Percentiles rank a stretch among this genome's conserved stretches.
phyloP scores from a whole-genome alignment of 176 grass and related monocot species.

The Hordeum vulgare region MorexV3_pseudomolecules_assembly NC_058523.1:5994843-5995342 shows the following conservation, averaged over 20 bases:
- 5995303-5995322: conserved; percentile 28
- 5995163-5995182: conserved; percentile 71
- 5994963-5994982: conserved; percentile 98
- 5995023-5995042: conserved; percentile 85
- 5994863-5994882: conserved; percentile 98
- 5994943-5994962: conserved; percentile 77
- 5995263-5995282: conserved; percentile 28
- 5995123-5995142: conserved; percentile 83
- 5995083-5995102: conserved; percentile 99
- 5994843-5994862: conserved; percentile 52
- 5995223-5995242: conserved; percentile 13
- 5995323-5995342: conserved; percentile 15
- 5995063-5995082: conserved; percentile 71
- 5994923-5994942: conserved; percentile 84
- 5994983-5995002: conserved; percentile 84
- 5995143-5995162: conserved; percentile 71
- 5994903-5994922: conserved; percentile 94
- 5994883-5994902: conserved; percentile 84
- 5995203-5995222: conserved; percentile 59
- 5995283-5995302: background rate
- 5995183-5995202: conserved; percentile 74
- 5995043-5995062: conserved; percentile 90
- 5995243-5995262: conserved; percentile 57
- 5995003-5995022: conserved; percentile 87
- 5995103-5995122: conserved; percentile 81